Percentiles rank a stretch among this genome's conserved stretches.
These are phyloP conservation scores for Alternaria sp. DNA, from an alignment of 2,329 filamentous ascomycete genomes.

Conservation along the genomic window DNA sequence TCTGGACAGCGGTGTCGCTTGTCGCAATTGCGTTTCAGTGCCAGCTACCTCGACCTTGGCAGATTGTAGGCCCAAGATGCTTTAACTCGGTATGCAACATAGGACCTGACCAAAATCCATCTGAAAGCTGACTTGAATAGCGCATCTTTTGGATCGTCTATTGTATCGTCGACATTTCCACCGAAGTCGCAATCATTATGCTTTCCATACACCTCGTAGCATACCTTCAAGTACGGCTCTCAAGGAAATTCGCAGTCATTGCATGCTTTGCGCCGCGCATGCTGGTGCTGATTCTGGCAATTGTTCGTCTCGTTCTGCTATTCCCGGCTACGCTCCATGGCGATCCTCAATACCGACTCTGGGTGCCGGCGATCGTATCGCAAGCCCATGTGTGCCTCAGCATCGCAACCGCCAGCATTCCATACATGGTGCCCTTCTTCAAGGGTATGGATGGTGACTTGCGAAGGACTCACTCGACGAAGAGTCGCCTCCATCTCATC, in stretches of 20 bases:
- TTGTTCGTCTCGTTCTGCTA: constrained; percentile 39
- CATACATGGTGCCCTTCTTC: constrained; percentile 42
- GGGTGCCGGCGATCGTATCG: constrained; percentile 37
- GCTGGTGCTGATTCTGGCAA: constrained; percentile 33
- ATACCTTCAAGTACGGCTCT: constrained; percentile 32
- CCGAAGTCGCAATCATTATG: constrained; percentile 40
- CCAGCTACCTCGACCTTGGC: constrained; percentile 40
- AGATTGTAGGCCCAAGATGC: constrained; percentile 33
- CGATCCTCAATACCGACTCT: constrained; percentile 34
- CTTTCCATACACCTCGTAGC: constrained; percentile 40
- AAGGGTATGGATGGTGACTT: constrained; percentile 25
- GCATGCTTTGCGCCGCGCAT: constrained; percentile 43
- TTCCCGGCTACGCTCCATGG: constrained; percentile 38
- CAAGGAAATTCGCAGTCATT: constrained; percentile 35
- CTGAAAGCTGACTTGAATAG: constrained; percentile 27
- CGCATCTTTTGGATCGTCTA: constrained; percentile 44
- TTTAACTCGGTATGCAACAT: constrained; percentile 35
- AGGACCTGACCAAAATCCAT: neutral
- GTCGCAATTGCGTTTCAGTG: constrained; percentile 39
- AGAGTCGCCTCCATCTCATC: constrained; percentile 9
- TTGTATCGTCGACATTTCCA: constrained; percentile 42
- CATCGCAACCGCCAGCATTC: constrained; percentile 44
- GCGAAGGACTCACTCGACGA: constrained; percentile 19
- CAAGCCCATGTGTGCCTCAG: constrained; percentile 38
- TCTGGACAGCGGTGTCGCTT: constrained; percentile 38